Evolutionary conservation across 768 basidiomycete genomes (phyloP), one percentile per base, ranked within the genome.

Genomic region (Trametes coccinea): DNA sequence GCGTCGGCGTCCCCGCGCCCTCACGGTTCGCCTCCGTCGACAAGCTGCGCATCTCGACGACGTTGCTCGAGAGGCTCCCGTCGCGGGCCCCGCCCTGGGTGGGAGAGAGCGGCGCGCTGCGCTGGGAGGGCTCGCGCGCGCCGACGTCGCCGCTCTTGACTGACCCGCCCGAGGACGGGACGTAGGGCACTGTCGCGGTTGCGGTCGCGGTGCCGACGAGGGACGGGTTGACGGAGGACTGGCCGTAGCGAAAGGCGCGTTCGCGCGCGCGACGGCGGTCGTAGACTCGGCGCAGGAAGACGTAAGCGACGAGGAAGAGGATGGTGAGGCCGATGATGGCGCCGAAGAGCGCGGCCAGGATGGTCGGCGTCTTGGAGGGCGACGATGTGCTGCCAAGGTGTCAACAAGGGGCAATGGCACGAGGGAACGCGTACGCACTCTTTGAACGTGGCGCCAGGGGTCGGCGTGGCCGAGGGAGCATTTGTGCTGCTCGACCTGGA

Each of bases 291-390:
- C 62, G 61, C 45, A 70, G 64, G 53, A 69, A 14, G 48, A 51
- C 41, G 51, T 62, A 69, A 40, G 64, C 16, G 11, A 54, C 44
- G 50, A 59, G 16, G 47, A 63, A 16, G 52, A 66, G 33, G 52
- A 69, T 34, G 13, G 34, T 45, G 48, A 70, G 29, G 37, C 43
- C 68, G 56, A 70, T 60, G 60, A 72, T 48, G 7, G 63, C 41
- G 27, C 69, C 69, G 56, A 70, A 70, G 43, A 63, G 29, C 30
- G 55, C 53, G 13, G 69, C 67, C 43, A 70, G 66, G 39, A 64
- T 50, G 8, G 53, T 44, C 14, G 64, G 50, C 27, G 56, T 39
- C 40, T 62, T 55, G 13, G 60, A 34, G 39, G 61, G 53, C 27
- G 66, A 44, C 9, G 66, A 33, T 9, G 65, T 8, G 30, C 56